phyloP scores from a whole-genome alignment of 1,139 yeast species.

The Candida sanyaensis region DNA sequence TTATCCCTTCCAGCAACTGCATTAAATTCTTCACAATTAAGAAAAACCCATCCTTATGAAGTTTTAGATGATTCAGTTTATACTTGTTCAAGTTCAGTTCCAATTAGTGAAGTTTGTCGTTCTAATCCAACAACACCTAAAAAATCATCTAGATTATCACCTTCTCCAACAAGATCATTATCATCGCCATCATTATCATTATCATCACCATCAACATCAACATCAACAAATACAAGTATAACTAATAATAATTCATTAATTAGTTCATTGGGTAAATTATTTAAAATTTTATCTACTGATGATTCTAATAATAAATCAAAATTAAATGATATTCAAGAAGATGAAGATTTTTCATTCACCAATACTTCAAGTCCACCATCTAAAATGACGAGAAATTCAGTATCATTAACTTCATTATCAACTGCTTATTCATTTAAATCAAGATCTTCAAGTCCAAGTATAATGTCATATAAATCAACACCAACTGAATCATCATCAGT shows the following conservation, averaged over 20 bases:
- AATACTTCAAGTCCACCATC: background rate
- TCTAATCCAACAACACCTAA: conserved; percentile 1
- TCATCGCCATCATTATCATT: background rate
- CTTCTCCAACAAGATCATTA: conserved; percentile 2
- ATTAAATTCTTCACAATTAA: conserved; percentile 33
- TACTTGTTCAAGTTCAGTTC: conserved; percentile 40
- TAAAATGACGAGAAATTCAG: conserved; percentile 27
- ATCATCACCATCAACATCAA: background rate
- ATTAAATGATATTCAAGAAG: conserved; percentile 6
- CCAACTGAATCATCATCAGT: conserved; percentile 40
- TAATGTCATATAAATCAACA: conserved; percentile 43
- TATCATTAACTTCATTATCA: conserved; percentile 43
- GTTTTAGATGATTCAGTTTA: conserved; percentile 78
- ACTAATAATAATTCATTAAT: conserved; percentile 25
- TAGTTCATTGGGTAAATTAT: conserved; percentile 39
- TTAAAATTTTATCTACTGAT: conserved; percentile 38
- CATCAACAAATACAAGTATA: background rate
- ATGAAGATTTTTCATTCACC: conserved; percentile 1
- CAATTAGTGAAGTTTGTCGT: conserved; percentile 2
- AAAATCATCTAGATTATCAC: background rate
- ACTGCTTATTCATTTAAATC: conserved; percentile 35
- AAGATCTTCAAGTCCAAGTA: conserved; percentile 46
- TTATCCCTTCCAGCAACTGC: conserved; percentile 12
- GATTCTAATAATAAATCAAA: conserved; percentile 6
- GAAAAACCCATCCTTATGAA: conserved; percentile 66